phyloP scores from a whole-genome alignment of 2,329 filamentous ascomycete genomes.

The Talaromyces sp. region DNA sequence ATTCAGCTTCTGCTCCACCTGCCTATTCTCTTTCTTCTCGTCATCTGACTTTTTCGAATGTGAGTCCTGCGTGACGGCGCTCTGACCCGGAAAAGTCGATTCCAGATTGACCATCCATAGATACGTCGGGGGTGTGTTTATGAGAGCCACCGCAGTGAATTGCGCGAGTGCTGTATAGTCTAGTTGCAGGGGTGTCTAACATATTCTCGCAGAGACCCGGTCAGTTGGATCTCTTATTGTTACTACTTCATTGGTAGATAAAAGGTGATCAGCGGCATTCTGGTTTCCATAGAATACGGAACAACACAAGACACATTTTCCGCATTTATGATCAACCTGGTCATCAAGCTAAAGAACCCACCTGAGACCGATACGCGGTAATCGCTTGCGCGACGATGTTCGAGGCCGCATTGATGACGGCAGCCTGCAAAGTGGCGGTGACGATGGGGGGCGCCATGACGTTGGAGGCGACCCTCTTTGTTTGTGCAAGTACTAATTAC shows the following conservation, averaged over 20 bases:
- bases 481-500: not conserved
- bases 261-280: not conserved
- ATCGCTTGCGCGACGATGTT: constrained; percentile 54
- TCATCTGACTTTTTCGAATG: constrained; percentile 3
- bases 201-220: not conserved
- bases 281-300: not conserved
- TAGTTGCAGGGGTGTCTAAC: constrained; percentile 40
- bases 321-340: not conserved
- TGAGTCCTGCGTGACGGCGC: not conserved
- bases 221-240: not conserved
- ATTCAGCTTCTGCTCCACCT: constrained; percentile 18
- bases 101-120: constrained; percentile 55
- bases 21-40: constrained; percentile 9
- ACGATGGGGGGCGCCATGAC: constrained; percentile 40
- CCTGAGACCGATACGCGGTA: constrained; percentile 44
- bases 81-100: constrained; percentile 32
- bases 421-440: constrained; percentile 50
- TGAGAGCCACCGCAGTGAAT: constrained; percentile 50
- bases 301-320: not conserved
- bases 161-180: constrained; percentile 47
- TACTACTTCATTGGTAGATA: not conserved
- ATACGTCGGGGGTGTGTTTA: constrained; percentile 54
- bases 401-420: constrained; percentile 47
- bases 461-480: not conserved
- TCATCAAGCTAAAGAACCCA: constrained; percentile 16